These are phyloP conservation scores for Cordyceps tenuipes DNA, from an alignment of 2,329 filamentous ascomycete species.

Conservation along the genomic window DNA sequence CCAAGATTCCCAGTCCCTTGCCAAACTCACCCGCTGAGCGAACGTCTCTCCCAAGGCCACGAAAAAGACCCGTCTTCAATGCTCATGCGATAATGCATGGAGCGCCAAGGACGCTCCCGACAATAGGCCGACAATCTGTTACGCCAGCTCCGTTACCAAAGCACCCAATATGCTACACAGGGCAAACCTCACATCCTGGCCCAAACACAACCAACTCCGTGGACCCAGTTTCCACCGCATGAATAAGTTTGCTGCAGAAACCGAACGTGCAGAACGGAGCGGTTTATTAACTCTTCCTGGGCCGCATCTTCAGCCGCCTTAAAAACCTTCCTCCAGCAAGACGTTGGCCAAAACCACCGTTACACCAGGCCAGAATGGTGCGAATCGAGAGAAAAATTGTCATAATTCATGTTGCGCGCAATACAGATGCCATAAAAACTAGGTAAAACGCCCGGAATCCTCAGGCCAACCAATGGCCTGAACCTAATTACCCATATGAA, in stretches of 20 bases:
- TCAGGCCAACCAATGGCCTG: neutral
- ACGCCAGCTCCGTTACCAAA: neutral
- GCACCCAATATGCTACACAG: neutral
- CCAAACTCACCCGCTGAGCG: neutral
- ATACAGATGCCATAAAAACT: neutral
- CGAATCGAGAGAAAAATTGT: neutral
- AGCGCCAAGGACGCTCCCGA: neutral
- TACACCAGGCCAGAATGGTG: neutral
- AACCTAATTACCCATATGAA: neutral
- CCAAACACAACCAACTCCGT: neutral
- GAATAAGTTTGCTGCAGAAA: neutral
- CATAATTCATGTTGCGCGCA: neutral
- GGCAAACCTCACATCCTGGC: neutral
- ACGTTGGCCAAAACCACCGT: neutral
- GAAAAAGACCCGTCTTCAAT: neutral
- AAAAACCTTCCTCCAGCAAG: neutral
- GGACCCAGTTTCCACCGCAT: neutral
- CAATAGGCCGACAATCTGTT: neutral
- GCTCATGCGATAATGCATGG: neutral
- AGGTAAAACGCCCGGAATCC: neutral
- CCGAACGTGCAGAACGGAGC: neutral
- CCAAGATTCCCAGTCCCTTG: neutral
- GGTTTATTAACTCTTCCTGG: neutral
- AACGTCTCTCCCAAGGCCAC: neutral
- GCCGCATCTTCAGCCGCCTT: neutral